Base-by-base conservation (phyloP, 805 yeast species). In the Nakazawaea populi region DNA sequence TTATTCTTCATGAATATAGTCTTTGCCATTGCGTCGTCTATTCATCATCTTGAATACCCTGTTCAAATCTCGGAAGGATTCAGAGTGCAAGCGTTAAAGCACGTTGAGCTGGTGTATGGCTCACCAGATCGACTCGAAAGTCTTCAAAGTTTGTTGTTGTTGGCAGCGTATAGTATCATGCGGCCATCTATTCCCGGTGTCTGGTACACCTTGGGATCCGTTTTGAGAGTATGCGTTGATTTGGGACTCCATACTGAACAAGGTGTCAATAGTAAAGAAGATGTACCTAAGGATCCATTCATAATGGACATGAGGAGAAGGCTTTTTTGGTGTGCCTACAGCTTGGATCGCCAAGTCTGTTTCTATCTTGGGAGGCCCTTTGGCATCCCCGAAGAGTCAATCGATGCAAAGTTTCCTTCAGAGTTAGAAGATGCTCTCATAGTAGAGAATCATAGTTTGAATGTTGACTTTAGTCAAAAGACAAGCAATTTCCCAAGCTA, bases 141-240 rank as follows among this genome's bases (percentile, higher is more conserved):
- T 1, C 65, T 90, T 4, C 92, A 87, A 60, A 90, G 91, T 0
- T 70, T 87, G 11, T 62, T 90, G 14, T 69, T 88, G 11, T 67
- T 87, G 41, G 80, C 92, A 0, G 61, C 84, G 4, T 90, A 86
- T 61, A 81, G 95, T 0, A 74, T 85, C 35, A 89, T 90, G 96
- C 75, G 96, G 52, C 97, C 97, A 0, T 83, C 92, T 1, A 79
- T 80, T 11, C 96, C 96, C 0, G 94, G 96, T 4, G 89, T 88
- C n/a, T 90, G 97, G 97, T 88, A 88, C 62, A 80, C 87, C 4
- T 69, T 88, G 55, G 96, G 96, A 0, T 79, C 88, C 1, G 90
- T 92, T 0, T 66, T 89, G 46, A 74, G 97, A 54, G 66, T 88
- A 46, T 83, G 92, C 58, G 88, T 89, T 31, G 97, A 90, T 65